Percentiles rank a stretch among this genome's conserved stretches.
Conservation (phyloP, 1,139 yeast species). For the Scheffersomyces cryptocercus region DNA sequence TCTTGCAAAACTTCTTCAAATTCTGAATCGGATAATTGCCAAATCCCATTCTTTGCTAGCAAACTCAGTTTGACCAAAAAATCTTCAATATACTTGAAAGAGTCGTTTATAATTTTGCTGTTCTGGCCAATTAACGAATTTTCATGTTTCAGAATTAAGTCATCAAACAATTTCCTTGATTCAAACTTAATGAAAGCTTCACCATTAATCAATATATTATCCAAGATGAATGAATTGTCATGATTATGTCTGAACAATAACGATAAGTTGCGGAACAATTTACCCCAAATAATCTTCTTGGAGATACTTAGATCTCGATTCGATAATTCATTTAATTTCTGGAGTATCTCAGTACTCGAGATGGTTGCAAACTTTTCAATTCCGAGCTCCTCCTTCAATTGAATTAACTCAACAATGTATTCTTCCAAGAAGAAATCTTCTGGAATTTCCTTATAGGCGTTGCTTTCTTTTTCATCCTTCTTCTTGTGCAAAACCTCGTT, state of each 20-base stretch:
- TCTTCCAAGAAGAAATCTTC: conserved; percentile 39
- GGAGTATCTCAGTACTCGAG: conserved; percentile 12
- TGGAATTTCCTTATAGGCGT: conserved; percentile 36
- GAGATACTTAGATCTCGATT: conserved; percentile 9
- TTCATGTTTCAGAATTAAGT: conserved; percentile 4
- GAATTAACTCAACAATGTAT: conserved; percentile 31
- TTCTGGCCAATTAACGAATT: conserved; percentile 16
- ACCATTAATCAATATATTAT: conserved; percentile 32
- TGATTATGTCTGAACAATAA: conserved; percentile 37
- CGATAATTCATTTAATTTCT: conserved; percentile 12
- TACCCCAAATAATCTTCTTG: conserved; percentile 25
- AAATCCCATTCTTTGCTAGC: conserved; percentile 14
- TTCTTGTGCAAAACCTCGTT: conserved; percentile 7
- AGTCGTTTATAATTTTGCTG: conserved; percentile 14
- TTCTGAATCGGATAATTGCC: conserved; percentile 13
- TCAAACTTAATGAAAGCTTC: conserved; percentile 32
- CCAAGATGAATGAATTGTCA: conserved; percentile 34
- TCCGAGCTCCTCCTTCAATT: conserved; percentile 25
- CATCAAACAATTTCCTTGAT: conserved; percentile 10
- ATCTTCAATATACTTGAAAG: conserved; percentile 11
- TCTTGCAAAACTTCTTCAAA: conserved; percentile 13
- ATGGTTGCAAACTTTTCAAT: conserved; percentile 15
- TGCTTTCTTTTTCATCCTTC: conserved; percentile 1
- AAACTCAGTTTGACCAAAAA: conserved; percentile 14
- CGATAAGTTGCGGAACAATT: conserved; percentile 31